Evolutionary conservation across 768 basidiomycete species (phyloP), one percentile per base, ranked within the genome.

Genomic region (Phylloporus rhodoxanthus): DNA sequence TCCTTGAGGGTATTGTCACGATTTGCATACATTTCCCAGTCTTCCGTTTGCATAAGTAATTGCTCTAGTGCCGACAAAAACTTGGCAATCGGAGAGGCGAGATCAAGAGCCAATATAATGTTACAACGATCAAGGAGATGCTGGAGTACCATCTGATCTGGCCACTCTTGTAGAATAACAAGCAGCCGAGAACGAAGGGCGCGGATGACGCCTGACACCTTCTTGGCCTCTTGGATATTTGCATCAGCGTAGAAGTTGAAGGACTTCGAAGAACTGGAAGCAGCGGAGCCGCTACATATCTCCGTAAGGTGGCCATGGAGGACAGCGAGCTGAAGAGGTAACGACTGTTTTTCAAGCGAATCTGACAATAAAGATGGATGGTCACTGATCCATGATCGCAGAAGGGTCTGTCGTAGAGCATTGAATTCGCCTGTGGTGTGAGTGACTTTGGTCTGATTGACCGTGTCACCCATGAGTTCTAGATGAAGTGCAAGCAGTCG

Each of bases 11-110:
- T 84, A 61, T 92, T 97, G 37, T 87, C 84, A n/a, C 82, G 76
- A 68, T 91, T 93, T n/a, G 95, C 86, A 62, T 88, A 98, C 57
- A 83, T 82, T 64, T 99, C 92, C 96, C 96, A 99, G 61, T 98
- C 95, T 45, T 93, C 89, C 20, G 81, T 91, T 53, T 95, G 88
- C 42, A 85, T 60, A 2, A 98, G 70, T 8, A 99, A 72, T 55
- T 87, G 87, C 62, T 99, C 96, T 37, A 97, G 63, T 5, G 84
- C 82, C 0, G 89, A 77, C 28, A 99, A 74, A 11, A 94, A 68
- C 61, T 84, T 87, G 5, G 95, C 91, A 8, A 96, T 71, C 0
- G 96, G 84, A 55, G 81, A 83, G 32, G 76, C 71, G 17, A 88
- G 68, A 43, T 77, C 72, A 19, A 92, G 70, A 0, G 69, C 61